Conservation (phyloP, 2,329 filamentous ascomycete species). For the Diaporthe humulicola region DNA sequence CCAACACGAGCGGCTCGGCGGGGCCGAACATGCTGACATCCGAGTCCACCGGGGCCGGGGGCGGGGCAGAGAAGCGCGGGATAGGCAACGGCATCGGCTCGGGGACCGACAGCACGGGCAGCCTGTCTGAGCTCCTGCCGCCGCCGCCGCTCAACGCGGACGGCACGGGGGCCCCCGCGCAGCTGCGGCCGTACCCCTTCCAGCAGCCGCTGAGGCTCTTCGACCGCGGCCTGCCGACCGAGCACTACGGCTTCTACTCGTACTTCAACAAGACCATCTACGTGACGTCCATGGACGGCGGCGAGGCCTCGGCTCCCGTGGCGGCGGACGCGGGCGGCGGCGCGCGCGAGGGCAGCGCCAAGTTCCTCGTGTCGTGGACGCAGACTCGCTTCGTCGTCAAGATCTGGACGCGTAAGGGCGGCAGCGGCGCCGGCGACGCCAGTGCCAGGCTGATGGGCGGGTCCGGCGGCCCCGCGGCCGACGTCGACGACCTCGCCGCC, state of each 20-base stretch:
- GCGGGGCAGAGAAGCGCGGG: constrained; percentile 47
- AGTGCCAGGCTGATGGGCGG: constrained; percentile 54
- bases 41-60: background rate
- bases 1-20: constrained; percentile 55
- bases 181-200: constrained; percentile 76
- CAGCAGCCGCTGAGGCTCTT: constrained; percentile 88
- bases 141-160: constrained; percentile 73
- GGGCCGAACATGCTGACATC: constrained; percentile 44
- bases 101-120: constrained; percentile 47
- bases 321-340: constrained; percentile 67
- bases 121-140: constrained; percentile 71
- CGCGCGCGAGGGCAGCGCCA: constrained; percentile 64
- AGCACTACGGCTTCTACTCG: constrained; percentile 95
- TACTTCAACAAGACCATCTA: constrained; percentile 93
- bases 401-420: constrained; percentile 70
- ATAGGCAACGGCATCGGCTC: constrained; percentile 42
- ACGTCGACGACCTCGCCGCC: constrained; percentile 47
- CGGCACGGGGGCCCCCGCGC: constrained; percentile 79
- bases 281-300: constrained; percentile 68
- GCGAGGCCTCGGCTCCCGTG: constrained; percentile 54
- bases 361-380: constrained; percentile 69
- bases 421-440: too few species aligned
- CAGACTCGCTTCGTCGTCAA: constrained; percentile 74
- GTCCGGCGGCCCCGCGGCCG: constrained; percentile 45
- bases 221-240: constrained; percentile 82